phyloP scores from a whole-genome alignment of 23 red algal genomes.

The Chondrus crispus region DNA sequence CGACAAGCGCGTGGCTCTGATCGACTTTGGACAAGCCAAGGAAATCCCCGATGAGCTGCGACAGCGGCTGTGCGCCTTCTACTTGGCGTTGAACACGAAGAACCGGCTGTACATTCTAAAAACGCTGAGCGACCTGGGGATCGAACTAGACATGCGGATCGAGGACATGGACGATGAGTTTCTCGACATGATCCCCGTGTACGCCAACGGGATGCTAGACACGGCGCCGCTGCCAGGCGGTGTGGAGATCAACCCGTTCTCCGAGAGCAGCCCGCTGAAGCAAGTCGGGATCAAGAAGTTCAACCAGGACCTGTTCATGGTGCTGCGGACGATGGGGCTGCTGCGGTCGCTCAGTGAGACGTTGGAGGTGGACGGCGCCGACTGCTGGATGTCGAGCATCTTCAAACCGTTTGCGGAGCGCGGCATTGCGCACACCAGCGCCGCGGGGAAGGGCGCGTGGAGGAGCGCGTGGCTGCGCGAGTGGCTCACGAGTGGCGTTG shows the following conservation, averaged over 20 bases:
- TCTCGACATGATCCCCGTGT: slow-evolving; percentile 62
- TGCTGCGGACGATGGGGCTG: slow-evolving; percentile 78
- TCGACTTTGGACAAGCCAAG: slow-evolving; percentile 97
- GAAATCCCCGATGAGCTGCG: slow-evolving; percentile 64
- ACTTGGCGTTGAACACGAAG: slow-evolving; percentile 58
- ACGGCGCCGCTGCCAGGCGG: slow-evolving; percentile 66
- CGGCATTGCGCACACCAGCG: slow-evolving; percentile 28
- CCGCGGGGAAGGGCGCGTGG: background rate
- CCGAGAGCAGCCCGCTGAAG: slow-evolving; percentile 51
- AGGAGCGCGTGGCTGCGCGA: background rate
- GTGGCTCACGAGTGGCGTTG: slow-evolving; percentile 30
- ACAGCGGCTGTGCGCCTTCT: slow-evolving; percentile 83
- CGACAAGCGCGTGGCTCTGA: slow-evolving; percentile 81
- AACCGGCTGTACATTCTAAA: slow-evolving; percentile 58
- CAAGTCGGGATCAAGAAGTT: slow-evolving; percentile 64
- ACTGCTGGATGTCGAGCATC: slow-evolving; percentile 56
- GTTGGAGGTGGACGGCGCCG: slow-evolving; percentile 24
- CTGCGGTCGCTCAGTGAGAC: slow-evolving; percentile 66
- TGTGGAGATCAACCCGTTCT: slow-evolving; percentile 82
- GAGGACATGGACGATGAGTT: slow-evolving; percentile 44
- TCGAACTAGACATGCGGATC: slow-evolving; percentile 67
- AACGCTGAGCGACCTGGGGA: slow-evolving; percentile 69
- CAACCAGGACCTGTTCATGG: slow-evolving; percentile 81
- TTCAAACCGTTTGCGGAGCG: slow-evolving; percentile 67
- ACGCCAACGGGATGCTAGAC: slow-evolving; percentile 87